Evolutionary conservation across 768 basidiomycete species (phyloP).

Genomic region (Trametes coccinea): DNA sequence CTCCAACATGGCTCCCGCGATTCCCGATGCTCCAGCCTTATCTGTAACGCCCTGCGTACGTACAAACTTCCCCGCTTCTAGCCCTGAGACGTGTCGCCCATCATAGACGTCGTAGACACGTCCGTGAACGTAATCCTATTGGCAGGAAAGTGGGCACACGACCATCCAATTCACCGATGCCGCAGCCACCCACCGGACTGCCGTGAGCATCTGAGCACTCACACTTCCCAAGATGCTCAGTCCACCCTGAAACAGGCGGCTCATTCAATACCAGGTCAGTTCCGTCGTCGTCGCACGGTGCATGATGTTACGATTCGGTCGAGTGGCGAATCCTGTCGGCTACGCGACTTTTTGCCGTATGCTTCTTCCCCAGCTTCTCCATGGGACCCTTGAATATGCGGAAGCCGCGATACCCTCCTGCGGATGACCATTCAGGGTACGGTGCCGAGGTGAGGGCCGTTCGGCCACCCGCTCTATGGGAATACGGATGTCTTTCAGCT

Average conservation of each 20-base stretch:
- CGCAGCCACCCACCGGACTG: constrained; percentile 3
- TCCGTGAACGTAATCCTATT: neutral
- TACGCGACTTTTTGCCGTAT: no score
- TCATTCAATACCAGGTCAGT: no score
- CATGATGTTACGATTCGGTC: no score
- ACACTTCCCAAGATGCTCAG: no score
- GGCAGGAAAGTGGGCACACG: constrained; percentile 5
- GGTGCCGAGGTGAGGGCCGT: neutral
- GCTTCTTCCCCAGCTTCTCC: no score
- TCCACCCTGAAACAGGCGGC: no score
- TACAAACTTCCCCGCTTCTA: neutral
- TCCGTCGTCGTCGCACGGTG: no score
- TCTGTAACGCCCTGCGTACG: constrained; percentile 2
- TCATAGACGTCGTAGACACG: neutral
- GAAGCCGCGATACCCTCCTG: no score
- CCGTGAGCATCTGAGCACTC: neutral
- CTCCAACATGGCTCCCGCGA: neutral
- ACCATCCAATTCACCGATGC: neutral
- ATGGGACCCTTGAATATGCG: no score
- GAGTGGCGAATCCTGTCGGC: no score
- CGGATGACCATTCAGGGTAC: neutral
- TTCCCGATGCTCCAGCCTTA: neutral
- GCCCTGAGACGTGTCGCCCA: neutral
- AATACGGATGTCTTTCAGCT: neutral
- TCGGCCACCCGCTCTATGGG: neutral